phyloP scores from a whole-genome alignment of 192 early-diverging fungal genomes.

The Anaeromyces robustus region DNA sequence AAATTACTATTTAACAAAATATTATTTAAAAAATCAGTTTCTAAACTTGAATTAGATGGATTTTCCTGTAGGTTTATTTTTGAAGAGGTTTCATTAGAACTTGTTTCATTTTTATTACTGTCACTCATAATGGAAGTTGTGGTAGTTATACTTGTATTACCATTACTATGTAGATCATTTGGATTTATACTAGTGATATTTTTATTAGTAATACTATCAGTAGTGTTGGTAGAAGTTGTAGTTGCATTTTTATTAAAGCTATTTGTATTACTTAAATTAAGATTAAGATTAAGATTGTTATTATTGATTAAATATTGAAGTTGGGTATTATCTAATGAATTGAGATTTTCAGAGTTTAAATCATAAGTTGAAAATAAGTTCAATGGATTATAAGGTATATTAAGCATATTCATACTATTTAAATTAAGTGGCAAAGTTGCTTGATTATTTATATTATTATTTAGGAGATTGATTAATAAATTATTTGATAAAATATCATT shows the following conservation, averaged over 20 bases:
- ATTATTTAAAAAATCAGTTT: background rate
- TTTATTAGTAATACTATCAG: no score
- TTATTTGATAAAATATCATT: background rate
- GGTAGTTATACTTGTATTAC: no score
- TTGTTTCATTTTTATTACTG: no score
- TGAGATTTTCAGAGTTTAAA: background rate
- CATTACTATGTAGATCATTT: no score
- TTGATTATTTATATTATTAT: background rate
- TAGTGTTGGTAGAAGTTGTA: background rate
- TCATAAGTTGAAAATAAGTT: background rate
- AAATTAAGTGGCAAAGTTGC: background rate
- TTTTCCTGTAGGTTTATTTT: background rate
- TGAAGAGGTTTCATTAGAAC: no score
- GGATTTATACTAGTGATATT: no score
- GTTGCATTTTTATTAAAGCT: background rate
- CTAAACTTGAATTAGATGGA: background rate
- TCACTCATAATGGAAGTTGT: no score
- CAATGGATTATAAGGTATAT: background rate
- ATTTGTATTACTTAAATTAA: background rate
- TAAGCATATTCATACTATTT: background rate
- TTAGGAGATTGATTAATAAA: background rate
- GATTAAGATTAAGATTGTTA: background rate
- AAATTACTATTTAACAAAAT: background rate
- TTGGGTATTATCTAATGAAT: background rate
- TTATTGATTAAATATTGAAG: background rate